Percentiles rank a stretch among this genome's conserved stretches.
Conservation (phyloP, 2,329 filamentous ascomycete species). For the Pseudocercospora fuligena region DNA sequence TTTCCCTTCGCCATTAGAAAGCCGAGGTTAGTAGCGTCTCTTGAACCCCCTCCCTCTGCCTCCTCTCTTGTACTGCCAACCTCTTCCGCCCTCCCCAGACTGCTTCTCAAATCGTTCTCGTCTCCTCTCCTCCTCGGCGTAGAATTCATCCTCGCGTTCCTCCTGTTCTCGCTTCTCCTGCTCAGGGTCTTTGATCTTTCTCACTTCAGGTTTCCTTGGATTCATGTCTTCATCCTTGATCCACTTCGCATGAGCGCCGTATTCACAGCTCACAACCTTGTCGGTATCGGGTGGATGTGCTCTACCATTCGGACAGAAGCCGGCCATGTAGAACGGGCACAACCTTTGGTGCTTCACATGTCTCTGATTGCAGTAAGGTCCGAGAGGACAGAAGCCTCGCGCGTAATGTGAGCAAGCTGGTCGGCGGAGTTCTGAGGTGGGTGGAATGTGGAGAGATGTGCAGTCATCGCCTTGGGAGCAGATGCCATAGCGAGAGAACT, state of each 20-base stretch:
- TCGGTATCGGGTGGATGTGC: slow-evolving; percentile 41
- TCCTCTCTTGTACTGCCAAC: slow-evolving; percentile 49
- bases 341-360: slow-evolving; percentile 77
- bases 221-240: slow-evolving; percentile 65
- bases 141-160: slow-evolving; percentile 58
- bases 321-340: slow-evolving; percentile 85
- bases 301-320: slow-evolving; percentile 86
- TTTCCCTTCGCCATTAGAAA: background rate
- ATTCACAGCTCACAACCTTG: slow-evolving; percentile 64
- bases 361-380: slow-evolving; percentile 83
- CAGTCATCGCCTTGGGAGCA: slow-evolving; percentile 98
- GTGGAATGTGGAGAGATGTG: slow-evolving; percentile 60
- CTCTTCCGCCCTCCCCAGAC: slow-evolving; percentile 47
- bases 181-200: slow-evolving; percentile 73
- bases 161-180: slow-evolving; percentile 69
- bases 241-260: slow-evolving; percentile 84
- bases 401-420: slow-evolving; percentile 84
- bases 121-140: slow-evolving; percentile 58
- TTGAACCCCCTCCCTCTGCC: slow-evolving; percentile 39
- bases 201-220: slow-evolving; percentile 59
- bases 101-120: slow-evolving; percentile 52
- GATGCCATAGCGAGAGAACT: slow-evolving; percentile 90
- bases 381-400: slow-evolving; percentile 89
- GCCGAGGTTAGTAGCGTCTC: slow-evolving; percentile 12
- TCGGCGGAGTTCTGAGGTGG: slow-evolving; percentile 63